These are phyloP conservation scores for Dothistroma pini DNA, from an alignment of 2,329 filamentous ascomycete species.

Conservation along the genomic window DNA sequence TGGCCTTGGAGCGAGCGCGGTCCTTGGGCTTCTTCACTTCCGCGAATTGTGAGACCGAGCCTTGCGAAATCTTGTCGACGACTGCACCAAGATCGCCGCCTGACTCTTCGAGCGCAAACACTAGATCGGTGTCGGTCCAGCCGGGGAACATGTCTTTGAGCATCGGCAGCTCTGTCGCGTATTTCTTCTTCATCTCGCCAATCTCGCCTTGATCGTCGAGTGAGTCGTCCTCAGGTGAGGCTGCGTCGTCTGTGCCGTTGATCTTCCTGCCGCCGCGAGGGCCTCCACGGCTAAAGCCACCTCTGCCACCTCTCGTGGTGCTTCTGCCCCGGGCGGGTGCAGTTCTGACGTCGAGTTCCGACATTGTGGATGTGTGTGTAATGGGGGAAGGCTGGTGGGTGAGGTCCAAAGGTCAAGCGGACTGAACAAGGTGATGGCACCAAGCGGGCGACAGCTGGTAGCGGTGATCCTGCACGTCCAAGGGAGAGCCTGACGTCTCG, in stretches of 20 bases:
- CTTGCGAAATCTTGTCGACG: constrained; percentile 75
- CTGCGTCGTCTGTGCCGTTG: constrained; percentile 60
- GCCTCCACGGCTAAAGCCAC: constrained; percentile 56
- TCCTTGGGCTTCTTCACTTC: constrained; percentile 81
- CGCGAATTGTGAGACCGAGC: constrained; percentile 76
- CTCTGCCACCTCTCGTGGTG: constrained; percentile 80
- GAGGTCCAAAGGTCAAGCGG: not conserved
- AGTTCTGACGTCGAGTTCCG: constrained; percentile 85
- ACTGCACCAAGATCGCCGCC: constrained; percentile 69
- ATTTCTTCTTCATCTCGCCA: constrained; percentile 86
- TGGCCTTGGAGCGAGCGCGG: constrained; percentile 66
- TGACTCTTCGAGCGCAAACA: constrained; percentile 88
- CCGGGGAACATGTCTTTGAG: constrained; percentile 92
- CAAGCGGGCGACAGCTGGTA: not conserved
- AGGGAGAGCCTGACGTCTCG: not conserved
- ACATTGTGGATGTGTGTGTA: constrained; percentile 59
- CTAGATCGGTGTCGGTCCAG: constrained; percentile 92
- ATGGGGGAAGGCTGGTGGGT: constrained; percentile 2
- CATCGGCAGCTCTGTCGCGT: constrained; percentile 70
- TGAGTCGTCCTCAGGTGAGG: constrained; percentile 57
- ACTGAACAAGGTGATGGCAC: not conserved
- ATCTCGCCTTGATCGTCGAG: constrained; percentile 84
- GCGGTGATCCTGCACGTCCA: constrained; percentile 6
- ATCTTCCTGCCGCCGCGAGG: constrained; percentile 40
- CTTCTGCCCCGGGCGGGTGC: constrained; percentile 83